phyloP scores from a whole-genome alignment of 768 basidiomycete species.

The Lentinula aciculospora region DNA sequence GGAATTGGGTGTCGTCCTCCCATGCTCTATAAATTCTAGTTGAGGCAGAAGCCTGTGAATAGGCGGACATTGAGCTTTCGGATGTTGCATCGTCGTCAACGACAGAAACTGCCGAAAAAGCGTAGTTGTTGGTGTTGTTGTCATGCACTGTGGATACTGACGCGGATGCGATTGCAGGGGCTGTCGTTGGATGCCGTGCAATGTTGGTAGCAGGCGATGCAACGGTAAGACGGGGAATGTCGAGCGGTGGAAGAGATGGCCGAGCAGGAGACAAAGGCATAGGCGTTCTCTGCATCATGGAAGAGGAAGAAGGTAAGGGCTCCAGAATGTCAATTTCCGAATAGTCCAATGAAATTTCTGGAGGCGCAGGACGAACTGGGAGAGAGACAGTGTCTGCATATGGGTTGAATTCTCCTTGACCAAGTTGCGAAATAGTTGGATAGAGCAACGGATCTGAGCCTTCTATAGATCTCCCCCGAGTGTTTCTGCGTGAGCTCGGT shows the following conservation, averaged over 20 bases:
- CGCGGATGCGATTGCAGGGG: not conserved
- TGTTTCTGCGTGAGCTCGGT: not conserved
- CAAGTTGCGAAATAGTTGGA: not conserved
- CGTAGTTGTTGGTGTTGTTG: not conserved
- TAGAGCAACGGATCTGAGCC: not conserved
- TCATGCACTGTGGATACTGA: not conserved
- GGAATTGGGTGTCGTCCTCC: not conserved
- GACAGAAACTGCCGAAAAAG: not conserved
- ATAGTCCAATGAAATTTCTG: not conserved
- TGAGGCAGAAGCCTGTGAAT: conserved; percentile 3
- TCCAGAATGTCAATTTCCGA: not conserved
- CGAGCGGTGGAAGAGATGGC: not conserved
- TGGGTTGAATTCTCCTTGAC: not conserved
- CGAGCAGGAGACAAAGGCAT: not conserved
- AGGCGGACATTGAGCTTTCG: not conserved
- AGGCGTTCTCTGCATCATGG: not conserved
- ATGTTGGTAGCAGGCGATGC: not conserved
- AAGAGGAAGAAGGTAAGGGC: not conserved
- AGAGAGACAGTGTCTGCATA: not conserved
- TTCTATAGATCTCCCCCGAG: not conserved
- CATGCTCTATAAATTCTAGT: not conserved
- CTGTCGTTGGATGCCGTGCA: not conserved
- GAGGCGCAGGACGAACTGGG: not conserved
- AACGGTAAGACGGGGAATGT: not conserved
- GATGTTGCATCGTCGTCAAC: not conserved